These are phyloP conservation scores for Aulographum hederae DNA, from an alignment of 2,329 filamentous ascomycete species.

Conservation along the genomic window DNA sequence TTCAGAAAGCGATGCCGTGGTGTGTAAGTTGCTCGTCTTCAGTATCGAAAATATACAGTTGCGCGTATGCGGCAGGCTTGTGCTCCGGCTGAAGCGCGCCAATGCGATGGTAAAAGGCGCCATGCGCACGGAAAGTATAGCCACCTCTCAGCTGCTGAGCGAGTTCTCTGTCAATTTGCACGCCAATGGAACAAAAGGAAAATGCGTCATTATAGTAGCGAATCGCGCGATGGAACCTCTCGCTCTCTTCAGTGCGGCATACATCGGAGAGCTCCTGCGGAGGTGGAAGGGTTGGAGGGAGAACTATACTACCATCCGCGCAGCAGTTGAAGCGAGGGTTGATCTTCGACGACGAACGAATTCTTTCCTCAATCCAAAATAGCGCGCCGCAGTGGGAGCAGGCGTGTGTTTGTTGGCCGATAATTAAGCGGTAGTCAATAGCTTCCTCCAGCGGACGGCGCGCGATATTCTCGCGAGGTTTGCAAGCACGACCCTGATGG, in stretches of 20 bases:
- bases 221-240: neutral
- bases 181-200: constrained; percentile 1
- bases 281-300: too few relatives aligned
- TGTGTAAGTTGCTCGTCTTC: constrained; percentile 1
- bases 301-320: too few relatives aligned
- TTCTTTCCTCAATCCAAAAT: too few relatives aligned
- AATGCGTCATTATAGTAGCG: constrained; percentile 1
- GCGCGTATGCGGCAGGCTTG: neutral
- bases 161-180: neutral
- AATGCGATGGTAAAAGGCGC: constrained; percentile 1
- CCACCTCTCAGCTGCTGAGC: neutral
- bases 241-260: neutral
- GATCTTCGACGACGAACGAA: too few relatives aligned
- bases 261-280: too few relatives aligned
- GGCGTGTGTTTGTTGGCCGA: too few relatives aligned
- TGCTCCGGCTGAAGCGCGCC: neutral
- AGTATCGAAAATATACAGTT: constrained; percentile 2
- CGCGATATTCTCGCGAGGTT: too few relatives aligned
- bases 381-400: too few relatives aligned
- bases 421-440: too few relatives aligned
- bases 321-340: too few relatives aligned
- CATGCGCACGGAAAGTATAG: neutral
- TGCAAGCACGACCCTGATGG: too few relatives aligned
- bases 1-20: neutral
- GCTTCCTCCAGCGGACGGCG: too few relatives aligned